A percentile compares a stretch with the other conserved stretches of the same genome.
Evolutionary conservation across 2,329 filamentous ascomycete genomes (phyloP).

Genomic region (Fusarium xylarioides): DNA sequence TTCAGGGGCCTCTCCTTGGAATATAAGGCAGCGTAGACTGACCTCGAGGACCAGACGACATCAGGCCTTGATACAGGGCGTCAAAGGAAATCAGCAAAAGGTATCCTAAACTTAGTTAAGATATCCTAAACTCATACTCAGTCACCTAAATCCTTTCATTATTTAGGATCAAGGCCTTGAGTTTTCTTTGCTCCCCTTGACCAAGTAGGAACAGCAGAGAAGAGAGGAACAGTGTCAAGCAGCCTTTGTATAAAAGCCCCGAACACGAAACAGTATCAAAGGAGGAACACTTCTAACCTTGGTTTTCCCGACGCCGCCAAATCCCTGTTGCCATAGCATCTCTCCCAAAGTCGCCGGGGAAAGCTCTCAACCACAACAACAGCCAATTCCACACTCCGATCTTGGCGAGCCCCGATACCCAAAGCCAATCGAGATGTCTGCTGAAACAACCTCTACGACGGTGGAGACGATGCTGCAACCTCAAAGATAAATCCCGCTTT

Average conservation of each 20-base stretch:
- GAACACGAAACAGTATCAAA: neutral
- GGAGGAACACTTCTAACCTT: neutral
- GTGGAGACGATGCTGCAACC: rapidly evolving
- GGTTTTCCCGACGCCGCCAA: neutral
- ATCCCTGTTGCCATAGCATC: neutral
- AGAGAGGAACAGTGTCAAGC: neutral
- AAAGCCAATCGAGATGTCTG: too few species aligned
- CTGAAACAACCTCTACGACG: too few species aligned
- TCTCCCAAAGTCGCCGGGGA: too few species aligned
- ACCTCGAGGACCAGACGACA: neutral
- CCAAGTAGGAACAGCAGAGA: neutral
- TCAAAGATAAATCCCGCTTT: neutral
- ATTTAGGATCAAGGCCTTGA: neutral
- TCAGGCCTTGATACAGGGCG: neutral
- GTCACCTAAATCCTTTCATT: neutral
- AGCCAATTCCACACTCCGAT: rapidly evolving
- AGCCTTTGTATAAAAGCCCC: neutral
- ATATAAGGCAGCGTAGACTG: too few species aligned
- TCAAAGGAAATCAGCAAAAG: rapidly evolving
- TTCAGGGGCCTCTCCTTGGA: neutral
- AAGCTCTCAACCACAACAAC: neutral
- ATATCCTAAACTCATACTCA: neutral
- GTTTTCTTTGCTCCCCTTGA: neutral
- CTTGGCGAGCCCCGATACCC: rapidly evolving
- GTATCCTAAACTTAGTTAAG: neutral